Evolutionary conservation across 108 stramenopile species (phyloP), one percentile per base, ranked within the genome.

Genomic region (Parietichytrium sp.): DNA sequence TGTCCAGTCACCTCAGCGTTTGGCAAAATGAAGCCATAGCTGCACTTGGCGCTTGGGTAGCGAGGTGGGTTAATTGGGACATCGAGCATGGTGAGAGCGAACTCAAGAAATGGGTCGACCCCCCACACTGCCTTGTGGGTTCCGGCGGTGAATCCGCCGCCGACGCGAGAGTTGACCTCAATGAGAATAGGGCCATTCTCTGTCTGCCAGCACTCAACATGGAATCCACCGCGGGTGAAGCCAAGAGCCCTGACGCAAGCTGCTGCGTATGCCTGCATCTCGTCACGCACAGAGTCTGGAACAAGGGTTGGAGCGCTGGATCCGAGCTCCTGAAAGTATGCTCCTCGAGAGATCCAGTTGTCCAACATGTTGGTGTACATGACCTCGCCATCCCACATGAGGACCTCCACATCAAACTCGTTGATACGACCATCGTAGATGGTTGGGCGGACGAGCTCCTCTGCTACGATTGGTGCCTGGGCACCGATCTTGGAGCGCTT

Each of bases 71-170:
- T 72, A 42, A 72, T 72, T 33, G 61, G 61, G 61, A 72, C 45
- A 42, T 72, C 61, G 33, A 72, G 61, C 61, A 72, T 72, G 61
- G 61, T 42, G 61, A 72, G 61, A 8, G 61, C 45, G 61, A 72
- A 72, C 61, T 72, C 61, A 42, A 72, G 61, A 33, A 72, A 45
- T 0, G 61, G 61, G 61, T 72, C 45, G 61, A 72, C 61, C 38
- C 61, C 61, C 61, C 61, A 72, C 38, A 72, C 61, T n/a, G 36
- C 20, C n/a, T n/a, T 72, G 61, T 72, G 61, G 29, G 61, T 72
- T 10, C 45, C 61, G 42, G 45, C 61, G 33, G 61, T 72, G 42
- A 42, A 33, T n/a, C 61, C 61, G 42, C 61, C 61, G 42, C 61
- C 61, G 33, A 72, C 61, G 61, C 61, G 61, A 16, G 61, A 42